Conservation (phyloP, 2,329 filamentous ascomycete species). For the Sporothrix dimorphospora region DNA sequence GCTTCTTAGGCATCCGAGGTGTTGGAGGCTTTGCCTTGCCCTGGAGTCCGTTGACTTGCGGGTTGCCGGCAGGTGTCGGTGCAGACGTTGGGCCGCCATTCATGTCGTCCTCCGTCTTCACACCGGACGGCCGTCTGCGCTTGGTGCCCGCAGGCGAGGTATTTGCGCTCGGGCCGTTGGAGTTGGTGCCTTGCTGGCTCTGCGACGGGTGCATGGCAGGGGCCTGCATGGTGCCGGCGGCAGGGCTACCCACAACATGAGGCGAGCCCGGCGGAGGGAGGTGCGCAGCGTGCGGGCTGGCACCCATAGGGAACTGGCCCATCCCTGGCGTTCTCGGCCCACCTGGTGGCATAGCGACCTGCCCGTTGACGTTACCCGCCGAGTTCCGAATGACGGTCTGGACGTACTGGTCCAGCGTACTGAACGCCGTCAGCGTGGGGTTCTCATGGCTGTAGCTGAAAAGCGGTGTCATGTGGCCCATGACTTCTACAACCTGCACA, state of each 20-base stretch:
- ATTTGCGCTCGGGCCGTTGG: conserved; percentile 68
- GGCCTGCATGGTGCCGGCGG: conserved; percentile 64
- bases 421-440: conserved; percentile 58
- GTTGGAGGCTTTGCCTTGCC: conserved; percentile 58
- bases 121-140: conserved; percentile 58
- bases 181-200: conserved; percentile 69
- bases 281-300: conserved; percentile 63
- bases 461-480: conserved; percentile 67
- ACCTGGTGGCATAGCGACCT: conserved; percentile 49
- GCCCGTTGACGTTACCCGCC: conserved; percentile 50
- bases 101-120: conserved; percentile 61
- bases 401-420: conserved; percentile 64
- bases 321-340: conserved; percentile 58
- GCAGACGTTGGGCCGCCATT: conserved; percentile 44
- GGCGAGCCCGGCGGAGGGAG: conserved; percentile 66
- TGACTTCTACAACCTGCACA: conserved; percentile 63
- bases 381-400: conserved; percentile 46
- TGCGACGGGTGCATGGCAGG: conserved; percentile 69
- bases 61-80: conserved; percentile 49
- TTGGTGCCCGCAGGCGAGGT: conserved; percentile 66
- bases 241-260: conserved; percentile 60
- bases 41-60: conserved; percentile 57
- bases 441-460: conserved; percentile 62
- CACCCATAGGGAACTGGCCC: conserved; percentile 60
- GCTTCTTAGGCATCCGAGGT: conserved; percentile 59